Base-by-base conservation (phyloP, 2,329 filamentous ascomycete genomes). In the Tolypocladium pustulatum region DNA sequence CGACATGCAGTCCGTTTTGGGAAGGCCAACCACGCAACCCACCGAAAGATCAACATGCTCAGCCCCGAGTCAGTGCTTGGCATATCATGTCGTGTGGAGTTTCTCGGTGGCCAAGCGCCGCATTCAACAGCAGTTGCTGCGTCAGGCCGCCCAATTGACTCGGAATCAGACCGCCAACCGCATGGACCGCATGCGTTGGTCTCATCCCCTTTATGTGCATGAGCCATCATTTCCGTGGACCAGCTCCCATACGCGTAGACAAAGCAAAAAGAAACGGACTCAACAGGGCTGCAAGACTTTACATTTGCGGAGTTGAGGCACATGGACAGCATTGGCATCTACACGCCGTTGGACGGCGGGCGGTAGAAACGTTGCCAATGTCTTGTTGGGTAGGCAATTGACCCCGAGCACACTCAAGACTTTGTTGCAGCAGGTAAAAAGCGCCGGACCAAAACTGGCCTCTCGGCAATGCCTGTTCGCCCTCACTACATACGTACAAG, bases 381-480 rank as follows among this genome's bases (percentile, higher is more conserved):
- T 30, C 43, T 30, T 8, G 25, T 49, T 30, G 13, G 15, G 15
- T 30, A 1, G 43, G 30, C 43, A 41, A 27, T 30, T 12, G 12
- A 5, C 25, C 6, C 5, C 12, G 15, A 12, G 46, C 46, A 51
- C 46, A 30, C 22, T 52, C 17, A 13, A 34, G 9, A 34, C 49
- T n/a, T n/a, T n/a, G n/a, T n/a, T 34, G 25, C 8, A 32, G 17
- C 49, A n/a, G 17, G 27, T 52, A 52, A 34, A 34, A n/a, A 34
- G 27, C 59, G 69, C 66, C 63, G 66, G 68, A 65, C 73, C 73
- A 75, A 75, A 74, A 75, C 68, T 75, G 71, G 67, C 62, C 69
- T 73, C 70, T 62, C 56, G 65, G 71, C 67, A 70, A 68, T 69
- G 65, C 60, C 69, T 68, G 64, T 56, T 64, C 67, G 60, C 62